A percentile compares a stretch with the other conserved stretches of the same genome.
Conservation (phyloP, 2,329 filamentous ascomycete genomes). For the Fusarium oligoseptatum region DNA sequence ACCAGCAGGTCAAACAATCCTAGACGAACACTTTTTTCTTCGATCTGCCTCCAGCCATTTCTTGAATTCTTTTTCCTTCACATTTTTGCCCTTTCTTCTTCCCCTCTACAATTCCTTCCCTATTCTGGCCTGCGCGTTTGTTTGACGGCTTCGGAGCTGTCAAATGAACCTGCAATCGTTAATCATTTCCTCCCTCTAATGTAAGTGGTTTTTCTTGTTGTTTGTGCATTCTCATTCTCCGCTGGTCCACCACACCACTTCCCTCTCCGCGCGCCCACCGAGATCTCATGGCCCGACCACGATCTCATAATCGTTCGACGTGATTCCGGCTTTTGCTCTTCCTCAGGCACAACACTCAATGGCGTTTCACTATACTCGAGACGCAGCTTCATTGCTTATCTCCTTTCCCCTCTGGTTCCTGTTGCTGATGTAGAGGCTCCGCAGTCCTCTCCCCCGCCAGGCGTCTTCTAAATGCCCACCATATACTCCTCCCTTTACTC, state of each 20-base stretch:
- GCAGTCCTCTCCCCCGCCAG: conserved; percentile 69
- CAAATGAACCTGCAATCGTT: conserved; percentile 97
- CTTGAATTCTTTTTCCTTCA: conserved; percentile 42
- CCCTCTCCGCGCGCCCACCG: conserved; percentile 34
- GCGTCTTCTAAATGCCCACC: conserved; percentile 90
- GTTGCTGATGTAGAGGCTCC: conserved; percentile 43
- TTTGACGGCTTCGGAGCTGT: conserved; percentile 88
- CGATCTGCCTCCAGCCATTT: conserved; percentile 33
- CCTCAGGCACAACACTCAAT: conserved; percentile 38
- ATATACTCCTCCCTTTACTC: conserved; percentile 77
- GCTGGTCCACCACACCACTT: conserved; percentile 41
- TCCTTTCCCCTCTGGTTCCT: conserved; percentile 3
- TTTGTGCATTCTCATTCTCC: conserved; percentile 12
- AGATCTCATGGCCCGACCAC: conserved; percentile 45
- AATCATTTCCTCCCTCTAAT: conserved; percentile 69
- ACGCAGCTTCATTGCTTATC: conserved; percentile 3
- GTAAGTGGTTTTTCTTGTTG: conserved; percentile 61
- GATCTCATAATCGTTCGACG: conserved; percentile 48
- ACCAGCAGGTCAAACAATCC: conserved; percentile 41
- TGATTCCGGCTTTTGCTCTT: conserved; percentile 29
- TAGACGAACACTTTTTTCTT: conserved; percentile 42
- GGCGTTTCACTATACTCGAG: conserved; percentile 14
- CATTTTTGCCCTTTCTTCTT: conserved; percentile 28
- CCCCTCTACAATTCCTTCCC: conserved; percentile 39
- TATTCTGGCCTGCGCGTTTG: conserved; percentile 78